Evolutionary conservation across 2,329 filamentous ascomycete genomes (phyloP).

Genomic region (Aspergillus sp.): DNA sequence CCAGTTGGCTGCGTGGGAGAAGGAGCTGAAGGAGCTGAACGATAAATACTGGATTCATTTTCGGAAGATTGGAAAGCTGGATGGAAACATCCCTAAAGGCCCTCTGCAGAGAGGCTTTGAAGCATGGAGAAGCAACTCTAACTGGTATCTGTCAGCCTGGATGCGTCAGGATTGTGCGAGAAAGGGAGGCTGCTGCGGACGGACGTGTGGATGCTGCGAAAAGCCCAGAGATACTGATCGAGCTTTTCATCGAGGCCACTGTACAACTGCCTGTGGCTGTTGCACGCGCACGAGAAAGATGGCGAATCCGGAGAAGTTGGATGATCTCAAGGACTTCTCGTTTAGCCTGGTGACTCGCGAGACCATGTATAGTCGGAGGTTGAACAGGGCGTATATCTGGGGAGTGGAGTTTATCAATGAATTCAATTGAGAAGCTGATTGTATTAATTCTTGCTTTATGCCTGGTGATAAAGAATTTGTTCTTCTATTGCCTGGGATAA

Average conservation of each 20-base stretch:
- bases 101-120: neutral
- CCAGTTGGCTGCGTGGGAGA: neutral
- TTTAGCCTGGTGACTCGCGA: neutral
- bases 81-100: neutral
- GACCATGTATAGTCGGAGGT: neutral
- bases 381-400: neutral
- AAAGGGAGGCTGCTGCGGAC: slow-evolving; percentile 6
- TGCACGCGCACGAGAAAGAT: neutral
- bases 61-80: neutral
- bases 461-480: too few species aligned
- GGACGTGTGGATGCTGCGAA: slow-evolving; percentile 5
- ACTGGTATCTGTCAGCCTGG: slow-evolving; percentile 1
- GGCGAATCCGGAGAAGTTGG: too few species aligned
- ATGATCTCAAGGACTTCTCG: neutral
- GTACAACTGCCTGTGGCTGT: neutral
- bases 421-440: too few species aligned
- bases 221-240: neutral
- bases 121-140: neutral
- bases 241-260: neutral
- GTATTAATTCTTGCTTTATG: too few species aligned
- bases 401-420: neutral
- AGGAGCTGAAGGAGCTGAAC: neutral
- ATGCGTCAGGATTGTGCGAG: slow-evolving; percentile 4
- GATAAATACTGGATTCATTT: too few species aligned
- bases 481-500: too few species aligned